Base-by-base conservation (phyloP, 73 alveolate species). In the Symbiodinium natans region DNA sequence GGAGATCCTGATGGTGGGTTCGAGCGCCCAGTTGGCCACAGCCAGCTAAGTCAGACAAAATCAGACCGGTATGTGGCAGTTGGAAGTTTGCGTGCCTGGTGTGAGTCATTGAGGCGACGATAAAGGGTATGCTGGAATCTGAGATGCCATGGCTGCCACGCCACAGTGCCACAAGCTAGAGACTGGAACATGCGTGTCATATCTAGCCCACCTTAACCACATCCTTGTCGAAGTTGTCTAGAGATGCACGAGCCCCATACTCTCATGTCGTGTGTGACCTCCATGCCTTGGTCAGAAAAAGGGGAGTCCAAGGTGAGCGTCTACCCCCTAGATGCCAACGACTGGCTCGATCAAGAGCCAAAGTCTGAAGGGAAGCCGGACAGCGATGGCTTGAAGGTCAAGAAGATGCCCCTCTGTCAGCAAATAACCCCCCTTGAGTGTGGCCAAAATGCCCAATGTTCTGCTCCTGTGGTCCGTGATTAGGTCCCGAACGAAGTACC, bases 1-100 rank as follows among this genome's bases (percentile, higher is more conserved):
- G 73, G 98, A 92, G 98, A 92, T 92, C 52, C 98, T 92, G 73
- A 92, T 92, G 98, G 98, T 92, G 17, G 90, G 98, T 56, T 54
- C 8, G 36, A 8, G 82, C 48, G 59, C 82, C 42, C 59, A 63
- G 41, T 27, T 2, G 15, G 15, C 82, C 13, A 13, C 85, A 23
- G 21, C 13, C 34, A 27, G 29, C 11, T 54, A 54, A 21, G 21
- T 15, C 74, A 21, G 29, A 54, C 11, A 54, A 54, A 54, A 54
- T 15, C 11, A 54, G 21, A 21, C 29, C 74, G 74, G 21, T 15
- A 54, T 21, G 21, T 15, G 21, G 74, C 11, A 21, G 74, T 54
- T 21, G 21, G 21, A 11, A 54, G 21, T 54, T 54, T 21, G 21
- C 74, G 29, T 54, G 40, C 42, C 36, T 13, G 43, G 21, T 36